Conservation (phyloP, 192 early-diverging fungal genomes). For the Coemansia sp. region DNA sequence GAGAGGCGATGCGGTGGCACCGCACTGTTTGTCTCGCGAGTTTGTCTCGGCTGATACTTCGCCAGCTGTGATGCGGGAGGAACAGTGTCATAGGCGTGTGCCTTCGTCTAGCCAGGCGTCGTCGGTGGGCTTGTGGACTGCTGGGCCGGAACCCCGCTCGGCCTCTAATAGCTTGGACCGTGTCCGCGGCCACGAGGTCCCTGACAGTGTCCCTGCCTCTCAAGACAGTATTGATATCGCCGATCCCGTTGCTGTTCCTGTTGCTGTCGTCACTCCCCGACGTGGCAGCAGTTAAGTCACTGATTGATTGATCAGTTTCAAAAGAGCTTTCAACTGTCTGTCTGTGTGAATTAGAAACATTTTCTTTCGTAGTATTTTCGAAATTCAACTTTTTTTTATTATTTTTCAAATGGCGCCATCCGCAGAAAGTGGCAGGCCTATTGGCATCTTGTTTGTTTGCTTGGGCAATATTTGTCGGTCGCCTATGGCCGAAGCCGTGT, state of each 20-base stretch:
- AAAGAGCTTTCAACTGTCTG: background rate
- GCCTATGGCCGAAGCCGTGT: conserved; percentile 96
- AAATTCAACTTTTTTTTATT: background rate
- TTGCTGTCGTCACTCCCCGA: conserved; percentile 3
- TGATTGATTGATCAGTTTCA: background rate
- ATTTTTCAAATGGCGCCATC: conserved; percentile 6
- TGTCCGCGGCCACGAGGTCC: background rate
- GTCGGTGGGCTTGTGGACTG: conserved; percentile 5
- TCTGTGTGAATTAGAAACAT: too few relatives aligned
- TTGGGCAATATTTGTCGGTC: conserved; percentile 88
- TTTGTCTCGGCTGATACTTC: conserved; percentile 29
- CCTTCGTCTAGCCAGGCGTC: conserved; percentile 9
- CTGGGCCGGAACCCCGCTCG: background rate
- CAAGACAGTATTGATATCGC: conserved; percentile 22
- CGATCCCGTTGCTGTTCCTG: conserved; percentile 16
- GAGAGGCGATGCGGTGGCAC: background rate
- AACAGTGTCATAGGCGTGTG: background rate
- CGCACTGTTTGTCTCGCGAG: background rate
- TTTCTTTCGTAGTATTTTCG: background rate
- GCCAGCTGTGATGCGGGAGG: background rate
- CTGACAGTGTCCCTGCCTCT: conserved; percentile 3
- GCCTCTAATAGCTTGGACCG: conserved; percentile 1
- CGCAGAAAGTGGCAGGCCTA: conserved; percentile 4
- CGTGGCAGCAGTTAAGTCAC: background rate
- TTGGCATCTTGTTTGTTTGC: conserved; percentile 60